Evolutionary conservation across 371 early-diverging fungal species (phyloP), one percentile per base, ranked within the genome.

Genomic region (Mucor piriformis): DNA sequence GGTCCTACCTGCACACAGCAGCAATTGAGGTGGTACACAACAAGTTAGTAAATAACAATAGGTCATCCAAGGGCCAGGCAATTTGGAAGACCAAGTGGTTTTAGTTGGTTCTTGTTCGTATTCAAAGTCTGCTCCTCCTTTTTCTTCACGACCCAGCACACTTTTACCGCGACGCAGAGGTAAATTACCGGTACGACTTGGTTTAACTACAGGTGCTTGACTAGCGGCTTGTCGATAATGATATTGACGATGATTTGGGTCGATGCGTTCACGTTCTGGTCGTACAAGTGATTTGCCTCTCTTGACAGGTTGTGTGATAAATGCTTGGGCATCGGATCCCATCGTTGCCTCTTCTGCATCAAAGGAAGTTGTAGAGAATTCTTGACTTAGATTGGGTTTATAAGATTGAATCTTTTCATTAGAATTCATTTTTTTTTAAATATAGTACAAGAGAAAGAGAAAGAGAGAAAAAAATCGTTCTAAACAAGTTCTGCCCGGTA

Each of bases 261-360:
- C 81, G 21, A 82, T 76, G 33, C 83, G 73, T 51, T 84, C 85
- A 52, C 88, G 77, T 67, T 88, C 90, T n/a, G 90, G 88, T 44
- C 89, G 78, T 38, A 88, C 84, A n/a, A 89, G 82, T 16, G 88
- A 88, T 66, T 85, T 85, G 29, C 79, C 77, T 20, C 90, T 73
- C 37, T 69, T 65, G 66, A 61, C 50, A 61, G 61, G 54, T 49
- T 61, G 53, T 59, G 59, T 64, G 21, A 64, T 57, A 50, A 57
- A 66, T 33, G 59, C 58, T 15, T 66, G 58, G 1, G 67, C 61
- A 40, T 66, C 62, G 2, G 67, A 60, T 1, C 57, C 49, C 66
- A 65, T 62, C 3, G 54, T 37, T 12, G 11, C 38, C 44, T 50
- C 57, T 16, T 57, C 57, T n/a, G 24, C 20, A 12, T 24, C 27